Base-by-base conservation (phyloP, 345 rosid species). In the Melastoma malabathricum region DNA sequence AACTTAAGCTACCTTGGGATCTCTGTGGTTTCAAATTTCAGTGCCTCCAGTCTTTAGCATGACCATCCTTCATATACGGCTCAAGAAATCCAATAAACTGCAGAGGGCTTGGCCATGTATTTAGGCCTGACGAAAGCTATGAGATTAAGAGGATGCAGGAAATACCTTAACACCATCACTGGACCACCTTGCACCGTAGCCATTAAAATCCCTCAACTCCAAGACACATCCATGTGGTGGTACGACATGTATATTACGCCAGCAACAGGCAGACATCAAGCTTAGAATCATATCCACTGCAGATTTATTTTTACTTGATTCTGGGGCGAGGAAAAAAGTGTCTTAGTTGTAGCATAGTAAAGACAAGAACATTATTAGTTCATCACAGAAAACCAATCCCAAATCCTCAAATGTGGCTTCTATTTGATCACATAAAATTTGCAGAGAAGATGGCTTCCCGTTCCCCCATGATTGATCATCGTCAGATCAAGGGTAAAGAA, bases 51-150 rank as follows among this genome's bases (percentile, higher is more conserved):
- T 84, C 74, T 69, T 69, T 75, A 39, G 75, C 47, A 72, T 72
- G 82, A 59, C 92, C 92, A 70, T 80, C 89, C 47, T 68, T 73
- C 71, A 31, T 69, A 63, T 82, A 82, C 47, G 92, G 94, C 72
- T 88, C 89, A 53, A 88, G 82, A 72, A 88, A 84, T 56, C 92
- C 92, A 56, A 84, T 73, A 66, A 88, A 78, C 97, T 88, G 77
- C 18, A 17, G 54, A 31, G 65, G n/a, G 18, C 17, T 59, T 10
- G 31, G 46, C n/a, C 8, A 31, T 6, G 3, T 27, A 27, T 27
- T 27, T 27, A 6, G 38, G 38, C 25, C 25, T 22, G 25, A 22
- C 25, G 25, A 22, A 22, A 22, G 4, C 25, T 22, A 22, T 22
- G 2, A 0, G n/a, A 7, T 27, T 43, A 31, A 15, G 13, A 20